phyloP scores from a whole-genome alignment of 352 stramenopile species.

The Phytophthora kernoviae region DNA sequence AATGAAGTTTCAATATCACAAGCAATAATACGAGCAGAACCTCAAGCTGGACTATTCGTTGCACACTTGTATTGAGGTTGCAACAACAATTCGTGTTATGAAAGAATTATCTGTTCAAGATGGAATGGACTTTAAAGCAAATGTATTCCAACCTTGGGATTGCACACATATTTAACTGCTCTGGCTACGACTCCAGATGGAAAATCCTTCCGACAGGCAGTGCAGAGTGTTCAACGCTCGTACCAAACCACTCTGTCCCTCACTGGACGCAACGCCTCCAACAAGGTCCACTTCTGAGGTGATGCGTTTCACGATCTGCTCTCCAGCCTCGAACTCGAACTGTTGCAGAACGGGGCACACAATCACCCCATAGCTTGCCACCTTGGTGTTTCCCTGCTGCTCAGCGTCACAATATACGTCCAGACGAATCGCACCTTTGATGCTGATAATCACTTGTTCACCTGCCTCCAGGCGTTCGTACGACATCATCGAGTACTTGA shows the following conservation, averaged over 20 bases:
- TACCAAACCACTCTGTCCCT: slow-evolving; percentile 21
- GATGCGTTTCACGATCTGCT: slow-evolving; percentile 37
- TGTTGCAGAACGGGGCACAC: slow-evolving; percentile 48
- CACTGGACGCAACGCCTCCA: slow-evolving; percentile 15
- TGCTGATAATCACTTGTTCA: slow-evolving; percentile 43
- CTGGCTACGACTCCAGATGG: slow-evolving; percentile 19
- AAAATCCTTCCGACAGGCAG: slow-evolving; percentile 26
- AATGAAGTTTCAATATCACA: too few species aligned
- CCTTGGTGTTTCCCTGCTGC: slow-evolving; percentile 1
- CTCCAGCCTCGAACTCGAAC: slow-evolving; percentile 43
- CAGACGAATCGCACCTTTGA: slow-evolving; percentile 29
- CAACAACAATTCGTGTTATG: too few species aligned
- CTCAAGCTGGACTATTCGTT: too few species aligned
- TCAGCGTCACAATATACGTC: slow-evolving; percentile 15
- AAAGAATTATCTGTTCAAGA: too few species aligned
- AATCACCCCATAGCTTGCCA: slow-evolving; percentile 18
- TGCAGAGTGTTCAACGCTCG: slow-evolving; percentile 28
- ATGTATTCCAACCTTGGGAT: too few species aligned
- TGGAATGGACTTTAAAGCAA: neutral
- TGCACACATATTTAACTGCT: neutral
- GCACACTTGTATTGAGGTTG: too few species aligned
- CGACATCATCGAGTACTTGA: slow-evolving; percentile 38
- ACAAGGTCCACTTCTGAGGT: slow-evolving; percentile 59
- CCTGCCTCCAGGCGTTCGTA: slow-evolving; percentile 33
- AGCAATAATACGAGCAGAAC: too few species aligned